Evolutionary conservation across 495 filamentous ascomycete species (phyloP).

Genomic region (Trichoderma parareesei): DNA sequence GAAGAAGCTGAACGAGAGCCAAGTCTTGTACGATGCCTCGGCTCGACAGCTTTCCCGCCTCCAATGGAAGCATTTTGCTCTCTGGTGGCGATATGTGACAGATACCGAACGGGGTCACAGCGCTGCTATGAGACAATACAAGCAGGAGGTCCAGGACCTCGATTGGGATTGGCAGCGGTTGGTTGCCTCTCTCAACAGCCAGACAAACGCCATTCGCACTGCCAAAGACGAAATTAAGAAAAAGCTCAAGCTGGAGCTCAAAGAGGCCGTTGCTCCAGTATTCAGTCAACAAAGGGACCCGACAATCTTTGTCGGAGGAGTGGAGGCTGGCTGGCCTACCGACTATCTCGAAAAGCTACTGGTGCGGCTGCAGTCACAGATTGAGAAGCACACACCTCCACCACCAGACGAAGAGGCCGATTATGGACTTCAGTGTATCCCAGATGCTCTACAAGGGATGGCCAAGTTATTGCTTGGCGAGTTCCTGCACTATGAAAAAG

Average conservation of each 20-base stretch:
- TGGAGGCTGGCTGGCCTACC: slow-evolving; percentile 35
- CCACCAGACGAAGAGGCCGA: background rate
- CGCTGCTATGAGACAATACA: too few relatives aligned
- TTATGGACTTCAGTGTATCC: background rate
- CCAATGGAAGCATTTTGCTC: slow-evolving; percentile 34
- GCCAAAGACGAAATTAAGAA: too few relatives aligned
- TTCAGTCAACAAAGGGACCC: slow-evolving; percentile 35
- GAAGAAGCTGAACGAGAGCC: background rate
- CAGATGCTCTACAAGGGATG: too few relatives aligned
- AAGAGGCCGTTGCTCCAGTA: background rate
- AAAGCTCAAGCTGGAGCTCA: too few relatives aligned
- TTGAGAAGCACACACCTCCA: background rate
- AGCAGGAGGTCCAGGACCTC: too few relatives aligned
- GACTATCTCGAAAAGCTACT: slow-evolving; percentile 34
- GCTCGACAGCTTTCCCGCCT: background rate
- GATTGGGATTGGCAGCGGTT: too few relatives aligned
- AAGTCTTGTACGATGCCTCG: background rate
- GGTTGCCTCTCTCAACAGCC: too few relatives aligned
- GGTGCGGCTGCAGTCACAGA: slow-evolving; percentile 28
- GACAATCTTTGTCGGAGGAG: slow-evolving; percentile 35
- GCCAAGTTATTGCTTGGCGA: slow-evolving; percentile 16
- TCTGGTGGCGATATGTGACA: slow-evolving; percentile 31
- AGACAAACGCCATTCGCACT: too few relatives aligned
- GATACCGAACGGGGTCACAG: slow-evolving; percentile 14
- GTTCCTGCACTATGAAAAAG: slow-evolving; percentile 8